Evolutionary conservation across 1,284 basidiomycete genomes (phyloP), one percentile per base, ranked within the genome.

Genomic region (Melampsora abietis-canadensis): DNA sequence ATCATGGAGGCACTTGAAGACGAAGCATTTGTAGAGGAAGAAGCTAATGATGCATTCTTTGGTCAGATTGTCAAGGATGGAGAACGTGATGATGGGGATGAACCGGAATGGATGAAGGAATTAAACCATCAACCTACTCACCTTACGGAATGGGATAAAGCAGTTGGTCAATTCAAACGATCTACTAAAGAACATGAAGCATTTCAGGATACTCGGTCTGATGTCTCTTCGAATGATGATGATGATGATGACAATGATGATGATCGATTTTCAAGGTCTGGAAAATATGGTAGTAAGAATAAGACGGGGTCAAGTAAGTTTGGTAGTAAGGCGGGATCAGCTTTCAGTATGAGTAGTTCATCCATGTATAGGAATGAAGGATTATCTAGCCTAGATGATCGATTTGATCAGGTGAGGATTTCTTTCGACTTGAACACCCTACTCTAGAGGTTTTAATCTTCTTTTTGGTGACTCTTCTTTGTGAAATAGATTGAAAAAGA

Each of bases 271-370:
- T 40, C 40, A 40, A 40, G 40, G 10, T 40, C 40, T 14, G 76
- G 82, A 79, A 81, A 84, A 77, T 88, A 92, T 75, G 85, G 89
- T 63, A 90, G 92, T 61, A 88, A 88, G 37, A 90, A 90, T 78
- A 91, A 89, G 80, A 88, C 88, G 8, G 85, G 87, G 0, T 92
- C 90, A 59, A 81, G 80, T 67, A 89, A 92, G 78, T 92, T 91
- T 2, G 59, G 47, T 21, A 74, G 66, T 12, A 63, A 48, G 46
- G 77, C 77, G 0, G 78, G 78, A 1, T 92, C 92, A 24, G 92
- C 92, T 14, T 94, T 94, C 85, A 92, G 90, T 81, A 98, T 99
- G 95, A 95, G 90, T 80, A 94, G 92, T 79, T 94, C 92, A 2
- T 92, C 92, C 30, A 94, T 98, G 91, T 92, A 89, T 83, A 87